A percentile compares a stretch with the other conserved stretches of the same genome.
phyloP scores from a whole-genome alignment of 805 yeast genomes.

The Suhomyces kilbournensis region DNA sequence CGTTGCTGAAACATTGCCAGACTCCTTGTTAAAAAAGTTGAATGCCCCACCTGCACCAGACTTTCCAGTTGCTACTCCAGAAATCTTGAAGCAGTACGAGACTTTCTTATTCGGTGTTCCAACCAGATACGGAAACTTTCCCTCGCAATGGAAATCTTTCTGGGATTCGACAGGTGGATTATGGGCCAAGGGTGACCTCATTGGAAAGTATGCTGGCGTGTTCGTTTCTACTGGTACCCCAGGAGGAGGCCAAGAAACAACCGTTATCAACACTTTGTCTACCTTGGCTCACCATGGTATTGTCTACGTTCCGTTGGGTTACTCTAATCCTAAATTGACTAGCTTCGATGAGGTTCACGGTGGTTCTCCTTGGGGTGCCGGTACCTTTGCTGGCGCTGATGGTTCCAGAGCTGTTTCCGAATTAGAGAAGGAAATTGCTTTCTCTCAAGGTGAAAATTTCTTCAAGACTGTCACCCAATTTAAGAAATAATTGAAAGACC shows the following conservation, averaged over 20 bases:
- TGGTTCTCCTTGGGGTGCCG: constrained; percentile 28
- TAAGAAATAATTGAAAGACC: constrained; percentile 2
- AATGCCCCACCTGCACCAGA: constrained; percentile 53
- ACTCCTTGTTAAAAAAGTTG: constrained; percentile 51
- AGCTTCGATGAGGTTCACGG: constrained; percentile 21
- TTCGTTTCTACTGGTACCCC: constrained; percentile 23
- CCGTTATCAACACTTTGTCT: constrained; percentile 21
- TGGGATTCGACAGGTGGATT: constrained; percentile 24
- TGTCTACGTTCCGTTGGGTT: constrained; percentile 25
- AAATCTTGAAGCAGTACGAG: constrained; percentile 21
- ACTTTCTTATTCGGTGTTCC: constrained; percentile 27
- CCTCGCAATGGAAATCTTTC: constrained; percentile 22
- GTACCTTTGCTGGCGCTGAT: constrained; percentile 23
- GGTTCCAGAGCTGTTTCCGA: constrained; percentile 17
- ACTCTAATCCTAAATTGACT: constrained; percentile 14
- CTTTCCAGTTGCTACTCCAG: constrained; percentile 18
- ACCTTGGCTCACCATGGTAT: constrained; percentile 25
- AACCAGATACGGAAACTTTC: constrained; percentile 24
- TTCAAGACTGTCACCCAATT: constrained; percentile 18
- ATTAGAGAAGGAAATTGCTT: constrained; percentile 21
- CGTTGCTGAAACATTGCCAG: constrained; percentile 69
- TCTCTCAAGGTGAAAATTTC: constrained; percentile 19
- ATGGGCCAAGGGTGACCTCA: constrained; percentile 22
- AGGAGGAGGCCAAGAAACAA: constrained; percentile 26
- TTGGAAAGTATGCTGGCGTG: constrained; percentile 23